Conservation (phyloP, 2,329 filamentous ascomycete genomes). For the Paraphaeosphaeria minitans region DNA sequence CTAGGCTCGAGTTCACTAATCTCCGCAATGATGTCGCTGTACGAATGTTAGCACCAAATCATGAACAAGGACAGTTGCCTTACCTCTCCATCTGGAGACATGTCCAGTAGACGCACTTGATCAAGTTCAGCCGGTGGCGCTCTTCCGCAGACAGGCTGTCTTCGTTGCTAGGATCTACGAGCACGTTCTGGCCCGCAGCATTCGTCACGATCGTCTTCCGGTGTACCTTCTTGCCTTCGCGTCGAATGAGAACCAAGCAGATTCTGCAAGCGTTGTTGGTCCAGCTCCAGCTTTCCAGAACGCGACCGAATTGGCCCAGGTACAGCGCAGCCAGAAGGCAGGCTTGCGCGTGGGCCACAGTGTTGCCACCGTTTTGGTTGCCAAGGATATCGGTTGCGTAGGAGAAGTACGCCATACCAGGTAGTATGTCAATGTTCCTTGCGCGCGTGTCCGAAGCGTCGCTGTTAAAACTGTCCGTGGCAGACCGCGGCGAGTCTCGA, state of each 20-base stretch:
- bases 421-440: conserved; percentile 82
- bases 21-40: conserved; percentile 88
- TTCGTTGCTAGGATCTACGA: conserved; percentile 17
- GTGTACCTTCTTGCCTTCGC: background rate
- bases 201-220: conserved; percentile 30
- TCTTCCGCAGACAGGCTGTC: conserved; percentile 28
- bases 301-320: conserved; percentile 82
- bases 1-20: conserved; percentile 66
- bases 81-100: conserved; percentile 90
- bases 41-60: conserved; percentile 13
- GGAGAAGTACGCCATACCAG: conserved; percentile 88
- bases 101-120: conserved; percentile 82
- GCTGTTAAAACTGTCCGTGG: conserved; percentile 44
- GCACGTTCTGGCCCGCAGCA: conserved; percentile 26
- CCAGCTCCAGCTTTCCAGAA: conserved; percentile 82
- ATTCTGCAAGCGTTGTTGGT: conserved; percentile 65
- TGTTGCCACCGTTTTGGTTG: conserved; percentile 76
- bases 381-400: conserved; percentile 86
- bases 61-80: conserved; percentile 1
- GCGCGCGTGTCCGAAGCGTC: conserved; percentile 32
- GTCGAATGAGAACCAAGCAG: conserved; percentile 70
- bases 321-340: conserved; percentile 86
- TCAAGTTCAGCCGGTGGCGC: conserved; percentile 46
- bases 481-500: conserved; percentile 46
- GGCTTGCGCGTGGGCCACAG: conserved; percentile 82